Base-by-base conservation (phyloP, 345 rosid genomes). In the Noccaea bulbosa region DNA sequence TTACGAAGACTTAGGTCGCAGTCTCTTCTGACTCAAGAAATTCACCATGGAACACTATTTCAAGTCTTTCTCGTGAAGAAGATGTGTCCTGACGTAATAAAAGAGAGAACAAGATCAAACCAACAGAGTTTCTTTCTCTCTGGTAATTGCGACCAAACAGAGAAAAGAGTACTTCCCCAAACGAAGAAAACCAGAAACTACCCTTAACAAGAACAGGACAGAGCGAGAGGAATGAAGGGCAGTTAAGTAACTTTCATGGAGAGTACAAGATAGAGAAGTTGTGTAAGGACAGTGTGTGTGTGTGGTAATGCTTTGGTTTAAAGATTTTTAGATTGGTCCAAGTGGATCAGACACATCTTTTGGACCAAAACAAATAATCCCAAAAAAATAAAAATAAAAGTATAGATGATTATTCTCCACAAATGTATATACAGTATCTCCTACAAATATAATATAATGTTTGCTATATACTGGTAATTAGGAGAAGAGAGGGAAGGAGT, bases 21-120 rank as follows among this genome's bases (percentile, higher is more conserved):
- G 74, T 75, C 72, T 79, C 82, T 46, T 82, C 70, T 74, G 59
- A 68, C 82, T 56, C 75, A 86, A 72, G 71, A 46, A 76, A 63
- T 75, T 85, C 77, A 74, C 83, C 89, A 87, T 82, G 67, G 81
- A 84, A 74, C 65, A 45, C 32, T 50, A 15, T 51, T 45, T 61
- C 69, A 67, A 78, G 69, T 67, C 69, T 11, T 57, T 65, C 78
- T 71, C 57, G 53, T 51, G 70, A 75, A 79, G 79, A 82, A 77
- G 73, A 67, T 77, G 70, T 52, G 40, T 48, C 62, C 24, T 62
- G 63, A 41, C 27, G 54, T 34, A 53, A 11, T 17, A 33, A 34
- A 33, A 41, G 69, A 59, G 62, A 67, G 78, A 66, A 66, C 14
- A 50, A 51, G 49, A 62, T 62, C 70, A 63, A 55, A 24, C 14